Base-by-base conservation (phyloP, 495 filamentous ascomycete genomes). In the Penicillium waksmanii region DNA sequence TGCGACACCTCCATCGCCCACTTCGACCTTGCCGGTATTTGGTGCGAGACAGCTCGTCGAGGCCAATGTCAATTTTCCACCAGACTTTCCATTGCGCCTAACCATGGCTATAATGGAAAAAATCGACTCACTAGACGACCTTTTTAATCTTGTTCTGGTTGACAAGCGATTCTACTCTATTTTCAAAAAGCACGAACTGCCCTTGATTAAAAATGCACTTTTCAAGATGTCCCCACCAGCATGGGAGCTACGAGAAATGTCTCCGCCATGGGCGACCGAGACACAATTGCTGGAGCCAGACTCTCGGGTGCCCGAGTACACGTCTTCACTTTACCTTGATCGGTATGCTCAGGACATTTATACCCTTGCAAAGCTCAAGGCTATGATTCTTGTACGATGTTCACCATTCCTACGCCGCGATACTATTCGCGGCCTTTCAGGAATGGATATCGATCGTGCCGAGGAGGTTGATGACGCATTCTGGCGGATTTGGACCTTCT, bases 401-500 rank as follows among this genome's bases (percentile, higher is more conserved):
- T 68, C 79, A 47, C 77, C 80, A 10, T 85, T 87, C 61, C 67
- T 88, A 13, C 84, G 85, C 13, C 79, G 72, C 0, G 84, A 86
- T 33, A 87, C 85, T 0, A 77, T 84, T 6, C 69, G 70, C 9
- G 85, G 84, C 2, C 77, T 89, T 13, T 70, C 81, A 1, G 84
- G 82, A 5, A 61, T 75, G 9, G 79, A 86, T 54, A 73, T 76
- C 36, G 56, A 66, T 8, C 77, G 81, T 11, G 77, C 82, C 0
- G 74, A 77, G 47, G 80, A 83, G 54, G 77, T 88, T n/a, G 83
- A 88, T 62, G 80, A 86, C 66, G 86, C 87, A 1, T 82, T 89
- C 53, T 89, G 85, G 85, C 80, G 87, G 0, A 79, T 89, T 18
- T 89, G 87, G 87, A 87, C 83, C 3, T 89, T 89, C 71, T 89